Conservation (phyloP, 805 yeast genomes). For the Blastobotrys mokoenaii region DNA sequence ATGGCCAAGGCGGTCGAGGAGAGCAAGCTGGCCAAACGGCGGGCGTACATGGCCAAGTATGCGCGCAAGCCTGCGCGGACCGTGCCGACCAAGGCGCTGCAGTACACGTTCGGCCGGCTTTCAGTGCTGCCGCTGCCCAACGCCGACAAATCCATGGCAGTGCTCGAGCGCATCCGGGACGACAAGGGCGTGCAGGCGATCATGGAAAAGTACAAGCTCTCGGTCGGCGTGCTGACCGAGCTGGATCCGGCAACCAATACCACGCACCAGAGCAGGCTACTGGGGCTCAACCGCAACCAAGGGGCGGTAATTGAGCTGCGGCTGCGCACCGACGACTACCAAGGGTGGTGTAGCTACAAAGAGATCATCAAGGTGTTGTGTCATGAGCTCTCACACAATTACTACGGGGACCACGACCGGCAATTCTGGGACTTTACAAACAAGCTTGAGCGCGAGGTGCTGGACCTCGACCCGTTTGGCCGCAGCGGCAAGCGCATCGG, state of each 20-base stretch:
- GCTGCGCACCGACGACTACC: conserved; percentile 31
- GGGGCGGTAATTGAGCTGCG: conserved; percentile 32
- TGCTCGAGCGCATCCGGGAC: conserved; percentile 25
- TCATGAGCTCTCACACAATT: conserved; percentile 34
- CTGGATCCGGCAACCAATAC: conserved; percentile 33
- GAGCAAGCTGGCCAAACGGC: conserved; percentile 12
- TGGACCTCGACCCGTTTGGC: conserved; percentile 26
- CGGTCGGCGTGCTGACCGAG: conserved; percentile 30
- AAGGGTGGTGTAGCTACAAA: conserved; percentile 30
- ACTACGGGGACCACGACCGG: conserved; percentile 27
- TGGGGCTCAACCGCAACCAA: conserved; percentile 29
- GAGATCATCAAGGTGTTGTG: conserved; percentile 29
- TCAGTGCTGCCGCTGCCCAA: conserved; percentile 27
- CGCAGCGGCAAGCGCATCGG: conserved; percentile 17
- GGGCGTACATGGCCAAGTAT: conserved; percentile 8
- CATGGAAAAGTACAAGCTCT: conserved; percentile 29
- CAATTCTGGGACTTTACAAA: conserved; percentile 29
- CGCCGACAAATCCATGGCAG: conserved; percentile 22
- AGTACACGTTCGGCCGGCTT: conserved; percentile 27
- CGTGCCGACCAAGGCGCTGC: conserved; percentile 6
- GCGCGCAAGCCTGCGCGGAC: conserved; percentile 12
- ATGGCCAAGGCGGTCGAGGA: conserved; percentile 15
- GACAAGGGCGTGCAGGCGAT: conserved; percentile 31
- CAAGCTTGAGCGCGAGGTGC: conserved; percentile 28
- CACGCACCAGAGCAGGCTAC: conserved; percentile 17